A percentile compares a stretch with the other conserved stretches of the same genome.
phyloP scores from a whole-genome alignment of 805 yeast species.

The Metschnikowia kofuensis region DNA sequence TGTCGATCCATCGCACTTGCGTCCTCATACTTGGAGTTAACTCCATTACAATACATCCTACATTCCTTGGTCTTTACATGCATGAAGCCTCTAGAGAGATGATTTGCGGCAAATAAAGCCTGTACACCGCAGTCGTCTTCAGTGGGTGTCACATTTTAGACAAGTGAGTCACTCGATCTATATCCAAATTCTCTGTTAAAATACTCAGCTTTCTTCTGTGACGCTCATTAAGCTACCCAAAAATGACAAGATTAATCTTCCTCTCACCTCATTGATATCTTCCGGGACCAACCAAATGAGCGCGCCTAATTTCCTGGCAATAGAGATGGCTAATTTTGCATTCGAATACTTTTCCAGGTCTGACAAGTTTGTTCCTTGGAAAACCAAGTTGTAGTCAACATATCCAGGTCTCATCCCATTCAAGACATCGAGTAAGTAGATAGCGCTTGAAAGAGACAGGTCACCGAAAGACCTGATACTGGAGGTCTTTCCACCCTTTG shows the following conservation, averaged over 20 bases:
- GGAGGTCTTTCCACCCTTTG: slow-evolving; percentile 77
- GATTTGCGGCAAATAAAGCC: too few relatives aligned
- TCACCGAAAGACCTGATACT: slow-evolving; percentile 85
- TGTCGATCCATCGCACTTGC: too few relatives aligned
- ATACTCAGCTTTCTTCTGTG: slow-evolving; percentile 12
- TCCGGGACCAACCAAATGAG: slow-evolving; percentile 99
- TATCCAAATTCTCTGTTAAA: not conserved
- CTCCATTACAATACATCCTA: too few relatives aligned
- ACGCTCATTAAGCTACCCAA: slow-evolving; percentile 87
- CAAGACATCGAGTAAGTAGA: slow-evolving; percentile 82
- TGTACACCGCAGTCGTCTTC: too few relatives aligned
- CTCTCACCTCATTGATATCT: slow-evolving; percentile 93
- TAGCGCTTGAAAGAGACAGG: slow-evolving; percentile 68
- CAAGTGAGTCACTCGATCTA: not conserved
- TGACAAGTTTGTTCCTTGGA: slow-evolving; percentile 57
- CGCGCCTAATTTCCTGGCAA: slow-evolving; percentile 97
- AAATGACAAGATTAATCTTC: slow-evolving; percentile 89
- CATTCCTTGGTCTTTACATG: too few relatives aligned
- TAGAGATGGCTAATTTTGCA: slow-evolving; percentile 95
- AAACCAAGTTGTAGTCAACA: slow-evolving; percentile 91
- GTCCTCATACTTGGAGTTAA: too few relatives aligned
- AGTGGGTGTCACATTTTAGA: not conserved
- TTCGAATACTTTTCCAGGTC: slow-evolving; percentile 90
- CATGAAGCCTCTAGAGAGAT: too few relatives aligned
- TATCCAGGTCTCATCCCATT: slow-evolving; percentile 96